These are phyloP conservation scores for Aureobasidium sp. DNA, from an alignment of 2,329 filamentous ascomycete species.

Conservation along the genomic window DNA sequence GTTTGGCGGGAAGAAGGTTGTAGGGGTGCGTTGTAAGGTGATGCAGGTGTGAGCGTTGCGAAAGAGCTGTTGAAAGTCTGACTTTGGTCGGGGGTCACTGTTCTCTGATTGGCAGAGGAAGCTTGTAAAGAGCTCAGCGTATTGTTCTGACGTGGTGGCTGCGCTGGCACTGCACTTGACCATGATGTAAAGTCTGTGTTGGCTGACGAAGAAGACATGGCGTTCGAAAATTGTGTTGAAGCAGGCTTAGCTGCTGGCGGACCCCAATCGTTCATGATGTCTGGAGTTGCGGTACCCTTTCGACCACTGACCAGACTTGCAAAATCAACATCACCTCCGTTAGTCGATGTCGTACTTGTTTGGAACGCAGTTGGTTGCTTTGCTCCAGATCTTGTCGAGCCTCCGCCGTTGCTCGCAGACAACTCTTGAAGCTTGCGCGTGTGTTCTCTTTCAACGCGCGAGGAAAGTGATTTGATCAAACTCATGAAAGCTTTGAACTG, in stretches of 20 bases:
- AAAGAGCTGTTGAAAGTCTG: constrained; percentile 26
- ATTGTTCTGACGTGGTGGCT: constrained; percentile 1
- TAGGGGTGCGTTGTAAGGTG: constrained; percentile 26
- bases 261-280: constrained; percentile 40
- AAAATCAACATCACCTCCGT: constrained; percentile 67
- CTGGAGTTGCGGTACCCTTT: constrained; percentile 32
- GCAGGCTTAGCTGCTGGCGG: constrained; percentile 29
- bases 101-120: constrained; percentile 20
- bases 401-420: constrained; percentile 45
- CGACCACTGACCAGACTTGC: constrained; percentile 82
- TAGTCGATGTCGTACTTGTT: constrained; percentile 27
- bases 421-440: constrained; percentile 82
- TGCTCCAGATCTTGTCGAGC: constrained; percentile 36
- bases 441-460: constrained; percentile 81
- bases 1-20: constrained; percentile 22
- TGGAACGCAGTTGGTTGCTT: constrained; percentile 49
- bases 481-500: constrained; percentile 87
- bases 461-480: constrained; percentile 73
- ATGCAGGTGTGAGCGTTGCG: constrained; percentile 30
- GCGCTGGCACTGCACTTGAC: constrained; percentile 19
- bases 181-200: constrained; percentile 43
- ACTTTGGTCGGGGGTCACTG: constrained; percentile 32
- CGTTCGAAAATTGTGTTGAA: constrained; percentile 25
- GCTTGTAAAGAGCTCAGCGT: constrained; percentile 16
- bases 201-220: constrained; percentile 17